These are phyloP conservation scores for Dentipellis sp. DNA, from an alignment of 768 basidiomycete genomes.

Conservation along the genomic window DNA sequence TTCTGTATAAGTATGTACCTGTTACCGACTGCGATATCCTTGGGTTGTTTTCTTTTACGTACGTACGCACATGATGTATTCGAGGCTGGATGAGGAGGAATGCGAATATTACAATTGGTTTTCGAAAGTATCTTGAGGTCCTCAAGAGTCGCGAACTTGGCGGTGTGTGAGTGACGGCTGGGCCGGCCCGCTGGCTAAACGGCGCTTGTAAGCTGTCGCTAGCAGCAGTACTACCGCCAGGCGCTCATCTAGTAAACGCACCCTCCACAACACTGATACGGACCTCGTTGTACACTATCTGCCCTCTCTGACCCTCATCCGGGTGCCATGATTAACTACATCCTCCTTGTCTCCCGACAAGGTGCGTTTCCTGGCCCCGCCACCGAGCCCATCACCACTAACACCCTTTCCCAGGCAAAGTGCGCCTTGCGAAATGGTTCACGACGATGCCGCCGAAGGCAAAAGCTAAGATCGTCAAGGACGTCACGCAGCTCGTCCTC, in stretches of 20 bases:
- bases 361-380: slow-evolving; percentile 33
- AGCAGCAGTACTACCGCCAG: neutral
- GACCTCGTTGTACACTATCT: neutral
- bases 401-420: slow-evolving; percentile 53
- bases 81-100: no score
- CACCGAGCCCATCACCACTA: slow-evolving; percentile 1
- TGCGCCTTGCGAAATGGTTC: slow-evolving; percentile 96
- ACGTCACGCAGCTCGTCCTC: slow-evolving; percentile 88
- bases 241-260: neutral
- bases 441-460: slow-evolving; percentile 70
- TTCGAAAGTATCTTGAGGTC: no score
- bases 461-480: slow-evolving; percentile 89
- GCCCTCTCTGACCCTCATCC: neutral
- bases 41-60: neutral
- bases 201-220: no score
- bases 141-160: no score
- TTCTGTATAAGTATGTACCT: neutral
- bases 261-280: neutral
- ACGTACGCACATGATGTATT: neutral
- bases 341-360: slow-evolving; percentile 91
- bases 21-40: neutral
- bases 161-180: no score
- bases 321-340: slow-evolving; percentile 73
- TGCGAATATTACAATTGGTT: no score
- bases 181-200: no score